Conservation (phyloP, 2,329 filamentous ascomycete genomes). For the Colletotrichum salicis region DNA sequence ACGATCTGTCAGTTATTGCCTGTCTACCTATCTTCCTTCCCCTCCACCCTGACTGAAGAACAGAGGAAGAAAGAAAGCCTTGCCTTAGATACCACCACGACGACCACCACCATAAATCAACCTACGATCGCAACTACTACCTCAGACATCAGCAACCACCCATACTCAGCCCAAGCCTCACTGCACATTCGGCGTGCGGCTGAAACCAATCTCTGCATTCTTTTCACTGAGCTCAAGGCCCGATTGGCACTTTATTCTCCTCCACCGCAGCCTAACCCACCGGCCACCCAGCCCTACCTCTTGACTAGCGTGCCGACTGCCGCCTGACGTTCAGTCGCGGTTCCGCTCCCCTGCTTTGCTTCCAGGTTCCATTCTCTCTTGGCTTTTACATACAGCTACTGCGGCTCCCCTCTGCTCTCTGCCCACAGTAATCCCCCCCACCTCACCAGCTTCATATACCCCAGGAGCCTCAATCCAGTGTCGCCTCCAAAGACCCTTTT, state of each 20-base stretch:
- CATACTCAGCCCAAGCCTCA: slow-evolving; percentile 19
- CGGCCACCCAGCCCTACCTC: slow-evolving; percentile 14
- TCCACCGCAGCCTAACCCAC: slow-evolving; percentile 26
- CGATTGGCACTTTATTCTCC: slow-evolving; percentile 25
- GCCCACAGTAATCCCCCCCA: slow-evolving; percentile 22
- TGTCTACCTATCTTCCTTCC: not conserved
- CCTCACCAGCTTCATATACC: slow-evolving; percentile 31
- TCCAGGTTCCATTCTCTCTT: not conserved
- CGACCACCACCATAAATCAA: not conserved
- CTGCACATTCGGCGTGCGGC: slow-evolving; percentile 20
- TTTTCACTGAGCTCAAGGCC: slow-evolving; percentile 10
- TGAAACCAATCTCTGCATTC: slow-evolving; percentile 21
- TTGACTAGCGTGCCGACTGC: slow-evolving; percentile 29
- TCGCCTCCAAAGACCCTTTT: slow-evolving; percentile 3
- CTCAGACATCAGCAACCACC: not conserved
- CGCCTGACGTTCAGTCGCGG: slow-evolving; percentile 30
- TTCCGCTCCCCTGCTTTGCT: slow-evolving; percentile 8
- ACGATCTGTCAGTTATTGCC: not conserved
- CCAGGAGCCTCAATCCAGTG: slow-evolving; percentile 17
- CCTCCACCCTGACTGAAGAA: not conserved
- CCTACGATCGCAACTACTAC: not conserved
- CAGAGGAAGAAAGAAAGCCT: not conserved
- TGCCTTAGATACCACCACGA: not conserved
- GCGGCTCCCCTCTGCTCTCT: slow-evolving; percentile 18
- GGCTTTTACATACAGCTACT: slow-evolving; percentile 18